phyloP scores from a whole-genome alignment of 768 basidiomycete genomes.

The Arthromyces matolae region DNA sequence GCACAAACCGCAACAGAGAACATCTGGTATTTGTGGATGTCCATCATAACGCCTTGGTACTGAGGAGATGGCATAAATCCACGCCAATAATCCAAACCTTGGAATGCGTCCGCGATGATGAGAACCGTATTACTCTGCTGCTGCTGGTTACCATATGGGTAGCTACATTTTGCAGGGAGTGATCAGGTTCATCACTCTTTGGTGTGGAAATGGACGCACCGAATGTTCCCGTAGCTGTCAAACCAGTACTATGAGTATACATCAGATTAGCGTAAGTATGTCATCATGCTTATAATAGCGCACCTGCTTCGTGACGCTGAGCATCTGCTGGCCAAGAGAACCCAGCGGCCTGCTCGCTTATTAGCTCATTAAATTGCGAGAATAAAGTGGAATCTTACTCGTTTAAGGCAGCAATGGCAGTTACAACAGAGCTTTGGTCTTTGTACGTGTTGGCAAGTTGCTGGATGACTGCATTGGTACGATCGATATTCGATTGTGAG shows the following conservation, averaged over 20 bases:
- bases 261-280: neutral
- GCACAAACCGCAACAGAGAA: slow-evolving; percentile 54
- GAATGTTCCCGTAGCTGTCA: slow-evolving; percentile 72
- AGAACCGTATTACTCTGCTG: slow-evolving; percentile 63
- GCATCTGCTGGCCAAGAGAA: slow-evolving; percentile 47
- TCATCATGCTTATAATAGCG: neutral
- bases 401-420: slow-evolving; percentile 73
- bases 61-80: slow-evolving; percentile 53
- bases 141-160: slow-evolving; percentile 30
- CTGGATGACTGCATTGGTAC: slow-evolving; percentile 65
- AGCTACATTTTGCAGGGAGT: slow-evolving; percentile 20
- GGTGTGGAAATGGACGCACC: slow-evolving; percentile 34
- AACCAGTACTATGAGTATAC: slow-evolving; percentile 54
- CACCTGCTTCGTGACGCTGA: slow-evolving; percentile 45
- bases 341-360: slow-evolving; percentile 61
- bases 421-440: slow-evolving; percentile 48
- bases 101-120: slow-evolving; percentile 78
- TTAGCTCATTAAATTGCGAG: neutral
- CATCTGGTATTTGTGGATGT: slow-evolving; percentile 78
- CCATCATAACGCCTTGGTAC: slow-evolving; percentile 68
- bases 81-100: slow-evolving; percentile 65
- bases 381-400: slow-evolving; percentile 46
- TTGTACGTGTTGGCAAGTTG: slow-evolving; percentile 58
- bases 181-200: neutral
- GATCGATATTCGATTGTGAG: slow-evolving; percentile 58